phyloP scores from a whole-genome alignment of 2,329 filamentous ascomycete species.

The Colletotrichum magnum region DNA sequence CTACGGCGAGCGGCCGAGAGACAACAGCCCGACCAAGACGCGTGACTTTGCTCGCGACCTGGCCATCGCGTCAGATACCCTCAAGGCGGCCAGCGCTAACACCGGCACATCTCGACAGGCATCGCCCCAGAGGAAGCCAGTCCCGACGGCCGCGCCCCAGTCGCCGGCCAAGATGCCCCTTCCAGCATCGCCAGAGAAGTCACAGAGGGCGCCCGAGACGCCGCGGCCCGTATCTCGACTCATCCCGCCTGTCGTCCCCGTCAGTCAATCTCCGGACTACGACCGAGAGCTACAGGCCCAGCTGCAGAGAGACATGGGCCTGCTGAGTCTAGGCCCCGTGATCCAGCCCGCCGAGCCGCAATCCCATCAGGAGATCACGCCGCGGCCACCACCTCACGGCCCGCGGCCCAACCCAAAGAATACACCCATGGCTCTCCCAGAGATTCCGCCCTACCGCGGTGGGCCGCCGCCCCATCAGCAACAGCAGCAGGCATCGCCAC shows the following conservation, averaged over 20 bases:
- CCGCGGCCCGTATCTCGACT: constrained; percentile 62
- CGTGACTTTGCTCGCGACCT: constrained; percentile 60
- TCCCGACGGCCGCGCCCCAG: constrained; percentile 52
- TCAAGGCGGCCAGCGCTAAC: constrained; percentile 65
- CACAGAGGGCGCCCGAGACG: constrained; percentile 55
- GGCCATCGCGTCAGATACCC: constrained; percentile 62
- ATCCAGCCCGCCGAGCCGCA: constrained; percentile 45
- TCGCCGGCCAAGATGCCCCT: constrained; percentile 74
- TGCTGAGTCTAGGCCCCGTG: constrained; percentile 64
- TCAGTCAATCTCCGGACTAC: constrained; percentile 70
- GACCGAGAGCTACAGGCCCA: constrained; percentile 73
- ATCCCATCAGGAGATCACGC: constrained; percentile 30
- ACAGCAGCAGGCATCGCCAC: constrained; percentile 39
- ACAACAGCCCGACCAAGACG: constrained; percentile 66
- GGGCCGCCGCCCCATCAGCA: constrained; percentile 32
- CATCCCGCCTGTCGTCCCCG: constrained; percentile 59
- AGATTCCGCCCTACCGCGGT: constrained; percentile 70
- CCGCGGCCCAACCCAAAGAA: constrained; percentile 56
- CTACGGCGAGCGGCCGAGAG: constrained; percentile 66
- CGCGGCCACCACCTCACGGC: constrained; percentile 44
- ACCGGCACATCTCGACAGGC: constrained; percentile 67
- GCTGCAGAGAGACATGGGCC: constrained; percentile 73
- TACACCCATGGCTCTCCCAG: constrained; percentile 61
- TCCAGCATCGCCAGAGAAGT: constrained; percentile 71
- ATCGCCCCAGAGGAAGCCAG: constrained; percentile 73